Evolutionary conservation across 305 asterid species (phyloP).

Genomic region (Solanum chacoense): DNA sequence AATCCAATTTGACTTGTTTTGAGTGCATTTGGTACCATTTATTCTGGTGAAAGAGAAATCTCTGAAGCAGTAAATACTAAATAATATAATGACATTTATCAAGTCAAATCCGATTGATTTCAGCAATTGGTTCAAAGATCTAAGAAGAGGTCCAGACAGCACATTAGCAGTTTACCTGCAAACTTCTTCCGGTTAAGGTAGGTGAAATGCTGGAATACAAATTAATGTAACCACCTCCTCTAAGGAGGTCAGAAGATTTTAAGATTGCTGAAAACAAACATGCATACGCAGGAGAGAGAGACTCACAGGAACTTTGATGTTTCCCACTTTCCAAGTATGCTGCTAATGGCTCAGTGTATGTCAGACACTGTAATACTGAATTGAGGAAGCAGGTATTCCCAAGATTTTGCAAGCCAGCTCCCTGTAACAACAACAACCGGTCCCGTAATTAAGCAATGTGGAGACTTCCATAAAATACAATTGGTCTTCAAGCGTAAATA

Average conservation of each 20-base stretch:
- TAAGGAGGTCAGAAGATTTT: background rate
- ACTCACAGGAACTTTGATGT: conserved; percentile 88
- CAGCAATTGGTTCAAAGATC: background rate
- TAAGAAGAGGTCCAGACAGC: background rate
- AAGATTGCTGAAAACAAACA: background rate
- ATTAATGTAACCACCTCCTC: background rate
- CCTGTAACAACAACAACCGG: conserved; percentile 43
- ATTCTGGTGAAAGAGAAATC: background rate
- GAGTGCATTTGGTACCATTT: background rate
- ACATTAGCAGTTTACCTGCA: background rate
- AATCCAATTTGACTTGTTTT: background rate
- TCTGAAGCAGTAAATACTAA: background rate
- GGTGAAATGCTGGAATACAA: background rate
- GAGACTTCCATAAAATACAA: background rate
- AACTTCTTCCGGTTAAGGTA: background rate
- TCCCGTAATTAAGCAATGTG: conserved; percentile 4
- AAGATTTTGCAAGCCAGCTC: conserved; percentile 95
- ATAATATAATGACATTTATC: background rate
- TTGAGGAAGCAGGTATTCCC: conserved; percentile 96
- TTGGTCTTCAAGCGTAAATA: background rate
- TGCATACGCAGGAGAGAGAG: background rate
- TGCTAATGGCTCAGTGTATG: conserved; percentile 96
- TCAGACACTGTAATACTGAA: conserved; percentile 88
- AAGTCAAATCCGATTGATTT: background rate
- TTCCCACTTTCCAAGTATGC: conserved; percentile 97